Conservation (phyloP, 2,329 filamentous ascomycete species). For the Aplosporella prunicola region DNA sequence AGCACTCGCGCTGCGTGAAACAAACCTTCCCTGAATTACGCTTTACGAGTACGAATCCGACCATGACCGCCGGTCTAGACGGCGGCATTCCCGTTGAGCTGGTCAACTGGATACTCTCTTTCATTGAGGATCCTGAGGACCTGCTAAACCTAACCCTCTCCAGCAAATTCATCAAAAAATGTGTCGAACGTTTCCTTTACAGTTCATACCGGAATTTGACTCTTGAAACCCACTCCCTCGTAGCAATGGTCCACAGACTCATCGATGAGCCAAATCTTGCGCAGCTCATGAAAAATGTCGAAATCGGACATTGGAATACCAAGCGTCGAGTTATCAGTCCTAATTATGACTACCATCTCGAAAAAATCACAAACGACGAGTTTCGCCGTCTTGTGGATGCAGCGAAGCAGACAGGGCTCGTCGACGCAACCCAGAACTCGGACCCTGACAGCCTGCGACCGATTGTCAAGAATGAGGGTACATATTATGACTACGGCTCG, state of each 20-base stretch:
- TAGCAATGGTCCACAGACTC: slow-evolving; percentile 1
- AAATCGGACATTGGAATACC: slow-evolving; percentile 7
- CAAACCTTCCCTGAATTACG: too few species aligned
- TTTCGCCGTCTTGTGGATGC: slow-evolving; percentile 1
- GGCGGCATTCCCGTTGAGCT: slow-evolving; percentile 6
- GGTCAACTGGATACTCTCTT: slow-evolving; percentile 5
- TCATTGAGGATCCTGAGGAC: slow-evolving; percentile 1
- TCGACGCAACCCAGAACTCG: neutral
- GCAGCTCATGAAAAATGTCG: slow-evolving; percentile 2
- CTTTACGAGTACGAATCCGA: too few species aligned
- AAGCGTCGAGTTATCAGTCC: neutral
- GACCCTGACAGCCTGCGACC: neutral
- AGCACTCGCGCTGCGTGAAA: too few species aligned
- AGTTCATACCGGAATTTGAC: too few species aligned
- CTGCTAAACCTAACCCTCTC: slow-evolving; percentile 7
- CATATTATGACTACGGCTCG: neutral
- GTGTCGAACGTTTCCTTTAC: neutral
- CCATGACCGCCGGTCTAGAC: too few species aligned
- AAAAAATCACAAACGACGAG: neutral
- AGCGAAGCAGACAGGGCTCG: neutral
- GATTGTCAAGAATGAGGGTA: neutral
- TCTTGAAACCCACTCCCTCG: too few species aligned
- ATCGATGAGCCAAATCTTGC: slow-evolving; percentile 1
- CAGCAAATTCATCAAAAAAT: slow-evolving; percentile 3
- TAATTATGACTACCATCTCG: neutral